A percentile compares a stretch with the other conserved stretches of the same genome.
These are phyloP conservation scores for Vitis amurensis DNA, from an alignment of 164 flowering plant genomes.

Conservation along the genomic window DNA sequence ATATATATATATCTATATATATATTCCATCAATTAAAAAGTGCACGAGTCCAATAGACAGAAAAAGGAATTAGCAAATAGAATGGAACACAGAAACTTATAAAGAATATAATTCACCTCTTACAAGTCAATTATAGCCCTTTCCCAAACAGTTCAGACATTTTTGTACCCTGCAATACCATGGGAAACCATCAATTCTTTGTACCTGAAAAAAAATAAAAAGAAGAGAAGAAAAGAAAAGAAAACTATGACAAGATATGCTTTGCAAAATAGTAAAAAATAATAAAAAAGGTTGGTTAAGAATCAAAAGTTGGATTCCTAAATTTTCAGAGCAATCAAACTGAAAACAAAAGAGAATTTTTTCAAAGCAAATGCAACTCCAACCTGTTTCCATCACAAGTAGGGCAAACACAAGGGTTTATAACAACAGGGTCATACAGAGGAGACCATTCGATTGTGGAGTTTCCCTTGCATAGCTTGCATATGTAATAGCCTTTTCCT, in stretches of 20 bases:
- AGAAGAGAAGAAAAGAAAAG: background rate
- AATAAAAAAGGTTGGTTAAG: no score
- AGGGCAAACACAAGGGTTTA: constrained; percentile 81
- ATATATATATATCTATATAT: no score
- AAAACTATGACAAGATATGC: background rate
- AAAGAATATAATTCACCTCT: background rate
- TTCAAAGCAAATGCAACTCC: constrained; percentile 3
- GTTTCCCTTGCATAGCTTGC: constrained; percentile 72
- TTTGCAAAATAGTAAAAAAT: no score
- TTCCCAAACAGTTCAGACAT: constrained; percentile 73
- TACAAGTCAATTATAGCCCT: constrained; percentile 41
- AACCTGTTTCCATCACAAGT: constrained; percentile 84
- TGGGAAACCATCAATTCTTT: background rate
- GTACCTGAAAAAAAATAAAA: background rate
- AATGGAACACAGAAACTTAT: background rate
- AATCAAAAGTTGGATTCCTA: background rate
- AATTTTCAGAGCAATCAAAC: background rate
- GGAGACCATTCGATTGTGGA: constrained; percentile 83
- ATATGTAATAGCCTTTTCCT: constrained; percentile 65
- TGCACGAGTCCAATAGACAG: no score
- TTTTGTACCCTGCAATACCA: constrained; percentile 50
- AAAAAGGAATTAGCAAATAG: background rate
- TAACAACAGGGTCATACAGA: constrained; percentile 57
- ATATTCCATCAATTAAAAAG: no score
- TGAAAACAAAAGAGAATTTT: background rate